phyloP scores from a whole-genome alignment of 139 green algal genomes.

The Marvania coccoides region DNA sequence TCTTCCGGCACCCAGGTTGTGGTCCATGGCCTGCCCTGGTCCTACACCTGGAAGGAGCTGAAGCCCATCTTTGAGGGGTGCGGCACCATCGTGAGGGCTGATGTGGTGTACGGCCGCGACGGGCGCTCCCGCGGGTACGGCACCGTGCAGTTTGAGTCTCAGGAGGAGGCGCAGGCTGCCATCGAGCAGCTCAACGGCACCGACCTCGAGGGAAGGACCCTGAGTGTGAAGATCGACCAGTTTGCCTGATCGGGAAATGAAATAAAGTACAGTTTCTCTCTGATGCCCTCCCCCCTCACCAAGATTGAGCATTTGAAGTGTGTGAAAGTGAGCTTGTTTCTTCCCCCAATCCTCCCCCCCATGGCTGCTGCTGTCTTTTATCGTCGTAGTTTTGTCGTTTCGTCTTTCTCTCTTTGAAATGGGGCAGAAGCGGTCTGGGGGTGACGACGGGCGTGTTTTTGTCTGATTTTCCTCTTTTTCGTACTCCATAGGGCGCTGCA shows the following conservation, averaged over 20 bases:
- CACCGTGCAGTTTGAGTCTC: conserved; percentile 69
- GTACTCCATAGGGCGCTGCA: too few species aligned
- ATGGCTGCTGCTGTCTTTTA: too few species aligned
- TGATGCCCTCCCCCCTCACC: background rate
- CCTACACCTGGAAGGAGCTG: conserved; percentile 73
- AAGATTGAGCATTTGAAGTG: background rate
- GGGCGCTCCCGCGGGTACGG: conserved; percentile 79
- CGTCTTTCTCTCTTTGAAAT: too few species aligned
- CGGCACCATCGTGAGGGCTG: conserved; percentile 56
- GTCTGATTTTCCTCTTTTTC: too few species aligned
- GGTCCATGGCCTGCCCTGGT: conserved; percentile 87
- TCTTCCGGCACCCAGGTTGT: conserved; percentile 56
- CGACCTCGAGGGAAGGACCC: conserved; percentile 69
- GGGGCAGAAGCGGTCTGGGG: too few species aligned
- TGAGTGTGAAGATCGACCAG: conserved; percentile 80
- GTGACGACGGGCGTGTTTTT: too few species aligned
- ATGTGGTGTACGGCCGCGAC: conserved; percentile 69
- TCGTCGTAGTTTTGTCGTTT: too few species aligned
- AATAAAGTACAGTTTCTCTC: background rate
- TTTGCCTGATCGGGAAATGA: conserved; percentile 58
- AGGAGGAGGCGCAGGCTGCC: conserved; percentile 59
- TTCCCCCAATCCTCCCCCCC: too few species aligned
- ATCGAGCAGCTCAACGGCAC: conserved; percentile 70
- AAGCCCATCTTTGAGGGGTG: conserved; percentile 65
- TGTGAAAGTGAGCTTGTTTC: too few species aligned